Evolutionary conservation across 1,139 yeast genomes (phyloP), one percentile per base, ranked within the genome.

Genomic region (Tardiomyces depauwii): DNA sequence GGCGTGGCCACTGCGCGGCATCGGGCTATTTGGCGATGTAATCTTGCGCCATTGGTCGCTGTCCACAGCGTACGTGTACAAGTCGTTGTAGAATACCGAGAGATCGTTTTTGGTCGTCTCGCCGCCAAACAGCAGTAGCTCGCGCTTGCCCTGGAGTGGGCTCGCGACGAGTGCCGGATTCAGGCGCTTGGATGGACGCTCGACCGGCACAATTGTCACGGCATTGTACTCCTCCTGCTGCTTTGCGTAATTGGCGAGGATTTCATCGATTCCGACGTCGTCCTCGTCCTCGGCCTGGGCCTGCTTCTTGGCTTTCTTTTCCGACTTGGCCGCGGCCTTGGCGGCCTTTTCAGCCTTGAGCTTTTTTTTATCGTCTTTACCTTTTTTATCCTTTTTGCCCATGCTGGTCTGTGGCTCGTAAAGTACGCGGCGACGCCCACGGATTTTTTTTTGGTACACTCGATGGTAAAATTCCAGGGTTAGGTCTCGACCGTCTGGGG

Each of bases 1-100:
- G 2, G 95, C 85, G 57, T 93, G 96, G 0, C 96, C 88, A 1
- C 95, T 85, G 53, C 98, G 71, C 1, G 96, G 96, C 59, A 89
- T 74, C 12, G 98, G 98, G 0, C 94, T 66, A 60, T 91, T 91
- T 56, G 85, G 85, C 2, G 96, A 86, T 1, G 82, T 70, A 53
- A 80, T 74, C 52, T 74, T 75, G 51, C 88, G 76, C 98, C 98
- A 91, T 38, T 72, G 77, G 57, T 84, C 85, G 43, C 82, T 80
- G 54, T 87, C 95, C 12, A 83, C 72, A 9, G 84, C 71, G 64
- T 83, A 89, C 2, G 83, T 73, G 62, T 66, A 79, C 52, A 89
- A 68, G 53, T 91, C 97, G 58, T 89, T 91, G 70, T 80, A 83
- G 62, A 91, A 91, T 13, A 82, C 76, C 1, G 82, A 76, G 18